A percentile compares a stretch with the other conserved stretches of the same genome.
These are phyloP conservation scores for Gossypioides kirkii DNA, from an alignment of 345 rosid genomes.

Conservation along the genomic window DNA sequence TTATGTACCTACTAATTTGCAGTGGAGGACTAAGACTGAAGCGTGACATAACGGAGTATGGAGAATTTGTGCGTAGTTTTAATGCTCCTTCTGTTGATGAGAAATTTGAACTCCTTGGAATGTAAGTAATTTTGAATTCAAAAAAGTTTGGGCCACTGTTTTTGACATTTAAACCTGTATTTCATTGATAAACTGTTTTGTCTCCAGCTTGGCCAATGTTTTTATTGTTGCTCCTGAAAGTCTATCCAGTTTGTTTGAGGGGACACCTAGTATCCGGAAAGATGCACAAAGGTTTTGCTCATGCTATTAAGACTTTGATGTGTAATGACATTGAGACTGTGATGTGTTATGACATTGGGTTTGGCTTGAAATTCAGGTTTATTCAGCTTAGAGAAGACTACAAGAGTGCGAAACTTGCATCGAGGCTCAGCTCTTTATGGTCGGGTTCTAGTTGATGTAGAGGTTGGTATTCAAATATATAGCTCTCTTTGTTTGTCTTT, in stretches of 20 bases:
- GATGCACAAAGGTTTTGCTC: slow-evolving; percentile 75
- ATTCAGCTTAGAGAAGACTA: slow-evolving; percentile 93
- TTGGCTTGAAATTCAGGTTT: slow-evolving; percentile 48
- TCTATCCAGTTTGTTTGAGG: slow-evolving; percentile 84
- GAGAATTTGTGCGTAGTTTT: slow-evolving; percentile 78
- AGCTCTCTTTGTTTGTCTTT: neutral
- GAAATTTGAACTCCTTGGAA: slow-evolving; percentile 90
- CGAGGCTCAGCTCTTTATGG: slow-evolving; percentile 76
- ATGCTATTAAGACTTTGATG: neutral
- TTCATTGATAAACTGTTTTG: slow-evolving; percentile 20
- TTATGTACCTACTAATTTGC: slow-evolving; percentile 10
- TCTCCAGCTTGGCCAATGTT: slow-evolving; percentile 83
- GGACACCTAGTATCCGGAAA: slow-evolving; percentile 85
- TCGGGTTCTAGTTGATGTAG: slow-evolving; percentile 21
- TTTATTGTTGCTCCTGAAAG: slow-evolving; percentile 98
- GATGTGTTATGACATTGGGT: neutral
- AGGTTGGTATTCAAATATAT: neutral
- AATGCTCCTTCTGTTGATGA: slow-evolving; percentile 90
- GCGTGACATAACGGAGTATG: slow-evolving; percentile 94
- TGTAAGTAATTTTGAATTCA: slow-evolving; percentile 43
- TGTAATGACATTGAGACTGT: neutral
- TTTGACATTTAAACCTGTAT: neutral
- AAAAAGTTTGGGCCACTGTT: neutral
- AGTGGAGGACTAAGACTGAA: slow-evolving; percentile 97
- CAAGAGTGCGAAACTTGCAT: slow-evolving; percentile 85